phyloP scores from a whole-genome alignment of 192 early-diverging fungal genomes.

The Spizellomyces sp. region DNA sequence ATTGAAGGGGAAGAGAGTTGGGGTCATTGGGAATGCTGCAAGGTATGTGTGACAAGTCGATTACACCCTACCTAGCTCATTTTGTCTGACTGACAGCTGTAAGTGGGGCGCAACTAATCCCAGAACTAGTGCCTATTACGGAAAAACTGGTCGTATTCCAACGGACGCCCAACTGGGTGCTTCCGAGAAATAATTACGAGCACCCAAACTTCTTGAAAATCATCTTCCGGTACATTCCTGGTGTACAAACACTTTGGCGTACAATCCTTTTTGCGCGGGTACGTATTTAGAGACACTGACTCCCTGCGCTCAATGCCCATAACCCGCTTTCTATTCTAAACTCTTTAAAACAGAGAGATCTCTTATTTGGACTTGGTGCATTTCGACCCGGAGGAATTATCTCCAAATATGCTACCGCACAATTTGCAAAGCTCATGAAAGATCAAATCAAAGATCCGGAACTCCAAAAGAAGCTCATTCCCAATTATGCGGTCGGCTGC shows the following conservation, averaged over 20 bases:
- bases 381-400: too few relatives aligned
- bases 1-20: conserved; percentile 49
- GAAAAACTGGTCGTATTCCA: conserved; percentile 44
- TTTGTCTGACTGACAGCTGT: background rate
- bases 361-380: background rate
- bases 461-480: conserved; percentile 42
- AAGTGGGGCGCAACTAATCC: conserved; percentile 45
- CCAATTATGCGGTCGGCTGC: conserved; percentile 52
- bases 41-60: conserved; percentile 11
- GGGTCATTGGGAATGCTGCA: conserved; percentile 47
- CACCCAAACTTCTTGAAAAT: conserved; percentile 30
- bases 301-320: too few relatives aligned
- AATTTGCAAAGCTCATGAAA: background rate
- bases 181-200: conserved; percentile 29
- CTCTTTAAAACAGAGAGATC: conserved; percentile 1
- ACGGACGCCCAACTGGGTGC: conserved; percentile 45
- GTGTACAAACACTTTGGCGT: conserved; percentile 35
- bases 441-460: background rate
- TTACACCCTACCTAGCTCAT: background rate
- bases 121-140: conserved; percentile 39
- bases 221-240: conserved; percentile 39
- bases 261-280: too few relatives aligned
- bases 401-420: too few relatives aligned
- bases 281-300: too few relatives aligned
- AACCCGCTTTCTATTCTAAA: background rate